Evolutionary conservation across 257 asterid genomes (phyloP).

Genomic region (Jacaranda mimosifolia): DNA sequence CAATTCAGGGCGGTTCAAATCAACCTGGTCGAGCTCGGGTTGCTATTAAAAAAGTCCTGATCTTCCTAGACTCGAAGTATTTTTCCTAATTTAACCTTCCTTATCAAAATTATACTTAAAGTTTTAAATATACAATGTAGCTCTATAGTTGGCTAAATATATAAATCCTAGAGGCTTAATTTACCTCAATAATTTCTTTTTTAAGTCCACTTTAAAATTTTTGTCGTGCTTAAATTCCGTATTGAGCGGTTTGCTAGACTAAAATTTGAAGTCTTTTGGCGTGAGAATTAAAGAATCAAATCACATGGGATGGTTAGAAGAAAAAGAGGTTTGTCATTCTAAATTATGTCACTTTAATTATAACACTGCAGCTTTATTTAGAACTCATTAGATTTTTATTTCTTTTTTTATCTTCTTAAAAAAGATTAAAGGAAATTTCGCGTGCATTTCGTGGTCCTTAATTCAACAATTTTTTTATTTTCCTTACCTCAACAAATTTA

Average conservation of each 20-base stretch:
- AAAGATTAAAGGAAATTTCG: not conserved
- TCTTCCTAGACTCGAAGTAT: no score
- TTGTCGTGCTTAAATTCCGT: not conserved
- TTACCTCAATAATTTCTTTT: no score
- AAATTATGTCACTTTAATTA: constrained; percentile 40
- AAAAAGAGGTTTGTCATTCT: constrained; percentile 40
- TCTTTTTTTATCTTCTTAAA: not conserved
- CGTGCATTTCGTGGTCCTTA: constrained; percentile 16
- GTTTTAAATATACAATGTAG: no score
- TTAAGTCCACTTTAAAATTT: not conserved
- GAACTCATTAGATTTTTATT: not conserved
- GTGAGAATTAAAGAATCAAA: constrained; percentile 58
- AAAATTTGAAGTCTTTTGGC: constrained; percentile 37
- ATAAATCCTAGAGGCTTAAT: no score
- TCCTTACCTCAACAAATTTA: not conserved
- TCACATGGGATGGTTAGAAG: constrained; percentile 50
- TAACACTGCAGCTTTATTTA: constrained; percentile 45
- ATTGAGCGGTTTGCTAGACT: no score
- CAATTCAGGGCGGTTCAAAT: no score
- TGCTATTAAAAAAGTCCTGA: no score
- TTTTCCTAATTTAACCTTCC: no score
- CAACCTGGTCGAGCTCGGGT: no score
- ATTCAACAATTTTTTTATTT: no score
- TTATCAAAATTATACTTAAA: no score
- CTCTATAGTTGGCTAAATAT: no score